phyloP scores from a whole-genome alignment of 768 basidiomycete species.

The Russula sp. region DNA sequence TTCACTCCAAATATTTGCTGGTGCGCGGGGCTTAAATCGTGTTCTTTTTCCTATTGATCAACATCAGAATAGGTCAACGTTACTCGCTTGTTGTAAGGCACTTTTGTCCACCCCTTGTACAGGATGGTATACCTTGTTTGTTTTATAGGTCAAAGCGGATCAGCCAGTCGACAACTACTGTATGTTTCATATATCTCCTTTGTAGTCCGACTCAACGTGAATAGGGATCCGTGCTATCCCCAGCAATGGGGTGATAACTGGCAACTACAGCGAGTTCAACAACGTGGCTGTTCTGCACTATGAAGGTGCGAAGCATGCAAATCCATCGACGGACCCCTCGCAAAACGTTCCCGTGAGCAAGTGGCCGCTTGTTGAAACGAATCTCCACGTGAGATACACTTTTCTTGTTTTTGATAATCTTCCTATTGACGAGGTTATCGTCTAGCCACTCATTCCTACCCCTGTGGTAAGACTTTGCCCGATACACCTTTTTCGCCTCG shows the following conservation, averaged over 20 bases:
- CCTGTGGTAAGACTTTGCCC: conserved; percentile 9
- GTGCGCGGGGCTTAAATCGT: conserved; percentile 21
- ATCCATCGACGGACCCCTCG: conserved; percentile 28
- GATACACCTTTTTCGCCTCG: neutral
- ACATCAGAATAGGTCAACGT: conserved; percentile 17
- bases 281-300: conserved; percentile 38
- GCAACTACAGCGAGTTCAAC: conserved; percentile 25
- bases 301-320: conserved; percentile 26
- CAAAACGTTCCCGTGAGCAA: neutral
- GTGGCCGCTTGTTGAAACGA: conserved; percentile 19
- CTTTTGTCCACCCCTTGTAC: neutral
- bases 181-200: conserved; percentile 19
- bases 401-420: neutral
- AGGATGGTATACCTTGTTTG: neutral
- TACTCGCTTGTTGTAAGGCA: conserved; percentile 26
- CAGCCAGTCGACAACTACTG: conserved; percentile 40
- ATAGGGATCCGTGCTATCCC: conserved; percentile 24
- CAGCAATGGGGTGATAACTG: conserved; percentile 22
- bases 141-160: conserved; percentile 32
- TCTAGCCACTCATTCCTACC: conserved; percentile 11
- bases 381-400: conserved; percentile 19
- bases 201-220: neutral
- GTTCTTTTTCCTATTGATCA: neutral
- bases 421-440: neutral
- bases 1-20: conserved; percentile 36